Evolutionary conservation across 352 stramenopile species (phyloP).

Genomic region (Pythium monospermum): DNA sequence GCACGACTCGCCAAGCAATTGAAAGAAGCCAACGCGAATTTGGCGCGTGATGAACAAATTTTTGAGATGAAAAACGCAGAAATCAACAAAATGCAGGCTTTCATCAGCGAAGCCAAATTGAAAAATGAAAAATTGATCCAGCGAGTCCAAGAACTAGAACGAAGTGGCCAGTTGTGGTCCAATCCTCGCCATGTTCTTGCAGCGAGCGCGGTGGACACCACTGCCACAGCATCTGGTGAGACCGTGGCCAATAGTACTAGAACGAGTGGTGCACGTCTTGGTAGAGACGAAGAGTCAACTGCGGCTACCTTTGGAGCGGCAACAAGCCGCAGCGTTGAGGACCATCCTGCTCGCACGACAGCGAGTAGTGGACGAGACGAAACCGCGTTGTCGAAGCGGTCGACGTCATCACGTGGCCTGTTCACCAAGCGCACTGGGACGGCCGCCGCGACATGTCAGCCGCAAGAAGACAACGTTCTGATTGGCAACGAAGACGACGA

Average conservation of each 20-base stretch:
- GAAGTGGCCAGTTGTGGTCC: slow-evolving; percentile 59
- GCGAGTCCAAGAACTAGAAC: slow-evolving; percentile 65
- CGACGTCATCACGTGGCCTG: slow-evolving; percentile 43
- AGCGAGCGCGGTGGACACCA: background rate
- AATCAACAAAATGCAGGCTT: slow-evolving; percentile 54
- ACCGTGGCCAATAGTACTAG: background rate
- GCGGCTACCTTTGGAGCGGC: background rate
- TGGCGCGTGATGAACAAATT: slow-evolving; percentile 74
- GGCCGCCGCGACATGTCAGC: slow-evolving; percentile 27
- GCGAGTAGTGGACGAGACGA: too few species aligned
- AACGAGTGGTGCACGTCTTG: background rate
- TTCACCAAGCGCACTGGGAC: slow-evolving; percentile 41
- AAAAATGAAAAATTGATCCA: slow-evolving; percentile 74
- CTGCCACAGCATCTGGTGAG: too few species aligned
- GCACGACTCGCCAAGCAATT: slow-evolving; percentile 51
- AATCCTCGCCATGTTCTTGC: slow-evolving; percentile 24
- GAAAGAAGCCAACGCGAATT: slow-evolving; percentile 54
- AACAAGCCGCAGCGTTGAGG: background rate
- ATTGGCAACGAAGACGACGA: slow-evolving; percentile 52
- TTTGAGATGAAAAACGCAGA: slow-evolving; percentile 83
- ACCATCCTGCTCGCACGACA: background rate
- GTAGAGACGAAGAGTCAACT: background rate
- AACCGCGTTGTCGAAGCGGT: slow-evolving; percentile 21
- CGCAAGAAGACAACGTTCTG: slow-evolving; percentile 61
- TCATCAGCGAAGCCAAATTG: slow-evolving; percentile 53